Conservation (phyloP, 2,329 filamentous ascomycete genomes). For the Teratosphaeria destructans region DNA sequence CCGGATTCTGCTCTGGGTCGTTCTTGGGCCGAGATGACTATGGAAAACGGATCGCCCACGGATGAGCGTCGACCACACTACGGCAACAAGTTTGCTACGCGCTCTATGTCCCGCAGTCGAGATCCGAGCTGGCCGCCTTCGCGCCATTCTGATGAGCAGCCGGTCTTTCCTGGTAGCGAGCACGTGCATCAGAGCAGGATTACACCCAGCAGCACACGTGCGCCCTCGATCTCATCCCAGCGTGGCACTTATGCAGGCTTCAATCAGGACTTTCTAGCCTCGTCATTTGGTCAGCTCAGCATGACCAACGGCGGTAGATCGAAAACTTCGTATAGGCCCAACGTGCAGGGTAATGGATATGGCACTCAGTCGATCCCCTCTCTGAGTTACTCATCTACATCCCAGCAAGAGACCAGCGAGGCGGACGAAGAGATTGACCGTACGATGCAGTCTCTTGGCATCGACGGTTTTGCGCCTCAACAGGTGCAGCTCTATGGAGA, state of each 20-base stretch:
- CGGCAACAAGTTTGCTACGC: constrained; percentile 35
- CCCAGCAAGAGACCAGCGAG: background rate
- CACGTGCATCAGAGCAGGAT: constrained; percentile 10
- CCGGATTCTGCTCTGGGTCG: constrained; percentile 15
- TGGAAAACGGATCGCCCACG: constrained; percentile 30
- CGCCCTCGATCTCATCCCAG: constrained; percentile 40
- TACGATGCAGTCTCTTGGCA: background rate
- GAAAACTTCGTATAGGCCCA: constrained; percentile 11
- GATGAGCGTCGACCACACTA: constrained; percentile 32
- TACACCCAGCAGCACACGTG: constrained; percentile 18
- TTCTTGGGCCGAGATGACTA: constrained; percentile 10
- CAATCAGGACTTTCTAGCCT: constrained; percentile 1
- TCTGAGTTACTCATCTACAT: background rate
- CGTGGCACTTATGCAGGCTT: constrained; percentile 21
- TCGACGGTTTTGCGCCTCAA: background rate
- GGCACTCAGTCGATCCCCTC: background rate
- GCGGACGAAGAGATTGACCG: background rate
- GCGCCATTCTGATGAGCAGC: constrained; percentile 36
- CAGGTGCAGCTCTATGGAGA: background rate
- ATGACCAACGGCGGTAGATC: constrained; percentile 35
- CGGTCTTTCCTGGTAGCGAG: constrained; percentile 19
- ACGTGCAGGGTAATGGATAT: background rate
- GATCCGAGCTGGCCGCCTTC: constrained; percentile 49
- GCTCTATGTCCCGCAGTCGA: constrained; percentile 39
- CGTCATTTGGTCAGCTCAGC: constrained; percentile 13